phyloP scores from a whole-genome alignment of 192 early-diverging fungal genomes.

The Obelidium mucronatum region DNA sequence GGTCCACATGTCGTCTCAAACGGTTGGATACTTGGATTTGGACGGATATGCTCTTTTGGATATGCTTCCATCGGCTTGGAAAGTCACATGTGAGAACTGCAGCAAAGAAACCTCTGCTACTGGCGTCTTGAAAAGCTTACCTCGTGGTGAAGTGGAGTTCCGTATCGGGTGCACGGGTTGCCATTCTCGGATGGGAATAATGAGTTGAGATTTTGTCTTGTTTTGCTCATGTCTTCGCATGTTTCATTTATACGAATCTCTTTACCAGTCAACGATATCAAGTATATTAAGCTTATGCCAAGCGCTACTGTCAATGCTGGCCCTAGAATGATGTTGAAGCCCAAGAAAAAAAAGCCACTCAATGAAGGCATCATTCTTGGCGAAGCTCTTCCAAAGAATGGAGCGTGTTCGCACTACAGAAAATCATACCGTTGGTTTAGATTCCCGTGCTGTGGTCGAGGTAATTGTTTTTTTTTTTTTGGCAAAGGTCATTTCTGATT shows the following conservation, averaged over 20 bases:
- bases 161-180: conserved; percentile 8
- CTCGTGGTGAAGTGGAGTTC: conserved; percentile 32
- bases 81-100: conserved; percentile 76
- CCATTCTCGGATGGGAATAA: conserved; percentile 25
- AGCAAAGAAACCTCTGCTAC: conserved; percentile 45
- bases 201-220: conserved; percentile 29
- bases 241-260: neutral
- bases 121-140: conserved; percentile 35
- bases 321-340: conserved; percentile 42
- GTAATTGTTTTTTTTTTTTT: neutral
- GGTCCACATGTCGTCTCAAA: conserved; percentile 59
- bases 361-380: conserved; percentile 73
- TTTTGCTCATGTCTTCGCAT: conserved; percentile 4
- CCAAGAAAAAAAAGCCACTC: conserved; percentile 60
- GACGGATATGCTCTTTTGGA: conserved; percentile 74
- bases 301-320: neutral
- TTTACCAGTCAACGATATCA: conserved; percentile 58
- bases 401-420: conserved; percentile 85
- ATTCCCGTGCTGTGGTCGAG: conserved; percentile 88
- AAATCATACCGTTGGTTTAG: conserved; percentile 91
- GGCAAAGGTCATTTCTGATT: neutral
- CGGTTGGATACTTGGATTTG: conserved; percentile 78
- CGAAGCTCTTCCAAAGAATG: conserved; percentile 76
- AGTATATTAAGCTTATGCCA: conserved; percentile 59
- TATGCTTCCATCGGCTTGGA: conserved; percentile 74